Evolutionary conservation across 2,329 filamentous ascomycete species (phyloP).

Genomic region (Blastomyces gilchristii): DNA sequence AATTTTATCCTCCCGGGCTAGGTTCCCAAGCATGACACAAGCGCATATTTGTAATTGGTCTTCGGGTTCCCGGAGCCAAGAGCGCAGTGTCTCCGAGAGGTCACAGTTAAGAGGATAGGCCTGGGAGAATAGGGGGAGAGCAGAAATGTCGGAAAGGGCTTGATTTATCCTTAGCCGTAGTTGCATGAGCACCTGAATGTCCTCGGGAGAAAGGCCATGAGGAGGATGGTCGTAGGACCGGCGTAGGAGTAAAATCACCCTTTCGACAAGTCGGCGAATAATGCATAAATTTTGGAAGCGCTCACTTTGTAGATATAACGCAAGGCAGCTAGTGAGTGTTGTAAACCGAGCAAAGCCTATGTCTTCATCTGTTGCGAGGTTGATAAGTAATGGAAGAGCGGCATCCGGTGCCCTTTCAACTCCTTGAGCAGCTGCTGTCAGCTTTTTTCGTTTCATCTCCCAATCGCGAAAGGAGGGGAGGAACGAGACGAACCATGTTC

Average conservation of each 20-base stretch:
- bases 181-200: constrained; percentile 27
- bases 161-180: constrained; percentile 33
- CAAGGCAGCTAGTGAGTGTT: constrained; percentile 26
- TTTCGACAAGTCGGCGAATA: constrained; percentile 24
- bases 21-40: constrained; percentile 40
- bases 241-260: constrained; percentile 25
- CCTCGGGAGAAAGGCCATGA: constrained; percentile 23
- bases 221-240: constrained; percentile 23
- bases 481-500: constrained; percentile 28
- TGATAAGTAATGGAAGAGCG: constrained; percentile 27
- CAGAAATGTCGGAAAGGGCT: constrained; percentile 33
- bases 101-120: constrained; percentile 31
- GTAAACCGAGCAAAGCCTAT: constrained; percentile 24
- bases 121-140: constrained; percentile 27
- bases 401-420: constrained; percentile 28
- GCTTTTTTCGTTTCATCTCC: not conserved
- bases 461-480: not conserved
- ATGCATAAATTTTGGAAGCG: constrained; percentile 32
- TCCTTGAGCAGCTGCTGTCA: constrained; percentile 22
- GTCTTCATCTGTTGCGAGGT: constrained; percentile 23
- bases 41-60: constrained; percentile 39
- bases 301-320: constrained; percentile 28
- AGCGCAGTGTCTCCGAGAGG: constrained; percentile 28
- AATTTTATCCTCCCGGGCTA: constrained; percentile 36
- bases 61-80: constrained; percentile 32